phyloP scores from a whole-genome alignment of 495 filamentous ascomycete genomes.

The Xylaria flabelliformis region DNA sequence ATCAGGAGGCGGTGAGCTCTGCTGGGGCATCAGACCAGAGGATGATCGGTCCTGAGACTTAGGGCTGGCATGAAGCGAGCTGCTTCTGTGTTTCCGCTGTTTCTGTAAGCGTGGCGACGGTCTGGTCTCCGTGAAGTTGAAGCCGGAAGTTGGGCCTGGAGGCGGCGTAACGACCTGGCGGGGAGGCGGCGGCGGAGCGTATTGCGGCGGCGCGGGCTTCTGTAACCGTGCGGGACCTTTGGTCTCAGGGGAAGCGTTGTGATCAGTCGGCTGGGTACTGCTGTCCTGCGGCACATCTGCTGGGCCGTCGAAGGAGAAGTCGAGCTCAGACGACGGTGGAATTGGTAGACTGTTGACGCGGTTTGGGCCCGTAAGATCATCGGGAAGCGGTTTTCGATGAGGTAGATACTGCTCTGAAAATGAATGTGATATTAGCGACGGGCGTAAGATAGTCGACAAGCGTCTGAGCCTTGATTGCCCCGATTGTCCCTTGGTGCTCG shows the following conservation, averaged over 20 bases:
- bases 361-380: conserved; percentile 27
- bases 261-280: conserved; percentile 21
- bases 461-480: conserved; percentile 37
- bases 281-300: conserved; percentile 9
- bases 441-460: conserved; percentile 38
- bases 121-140: conserved; percentile 36
- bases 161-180: conserved; percentile 27
- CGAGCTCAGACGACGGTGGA: conserved; percentile 19
- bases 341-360: conserved; percentile 33
- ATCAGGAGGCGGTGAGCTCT: conserved; percentile 38
- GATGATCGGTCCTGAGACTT: conserved; percentile 25
- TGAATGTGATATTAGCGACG: conserved; percentile 38
- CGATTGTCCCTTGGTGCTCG: conserved; percentile 28
- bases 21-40: conserved; percentile 29
- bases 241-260: neutral
- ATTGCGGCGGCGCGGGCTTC: conserved; percentile 32
- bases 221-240: conserved; percentile 29
- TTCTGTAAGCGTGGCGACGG: conserved; percentile 37
- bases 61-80: conserved; percentile 33
- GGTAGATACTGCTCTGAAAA: conserved; percentile 30
- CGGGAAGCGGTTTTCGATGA: conserved; percentile 38
- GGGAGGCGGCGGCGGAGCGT: conserved; percentile 23
- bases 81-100: conserved; percentile 38
- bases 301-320: neutral
- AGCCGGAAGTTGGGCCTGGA: conserved; percentile 32